Evolutionary conservation across 73 alveolate genomes (phyloP).

Genomic region (Paramecium caudatum): DNA sequence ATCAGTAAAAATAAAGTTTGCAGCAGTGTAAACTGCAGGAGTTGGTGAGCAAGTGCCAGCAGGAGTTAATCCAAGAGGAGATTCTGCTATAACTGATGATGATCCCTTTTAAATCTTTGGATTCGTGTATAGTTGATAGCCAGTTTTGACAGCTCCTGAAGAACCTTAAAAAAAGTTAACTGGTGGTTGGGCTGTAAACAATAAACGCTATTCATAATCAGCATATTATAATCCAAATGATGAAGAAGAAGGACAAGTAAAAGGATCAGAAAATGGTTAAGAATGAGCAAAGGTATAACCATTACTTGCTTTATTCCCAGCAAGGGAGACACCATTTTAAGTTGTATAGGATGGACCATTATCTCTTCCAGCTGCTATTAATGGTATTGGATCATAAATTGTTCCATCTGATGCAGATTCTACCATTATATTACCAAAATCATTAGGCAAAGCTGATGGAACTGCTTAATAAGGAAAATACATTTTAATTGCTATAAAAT

Average conservation of each 20-base stretch:
- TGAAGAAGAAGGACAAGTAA: not conserved
- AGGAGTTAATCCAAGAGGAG: not conserved
- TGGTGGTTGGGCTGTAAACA: conserved; percentile 17
- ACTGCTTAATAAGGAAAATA: not conserved
- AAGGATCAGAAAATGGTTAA: conserved; percentile 23
- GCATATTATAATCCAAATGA: conserved; percentile 40
- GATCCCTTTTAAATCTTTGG: not conserved
- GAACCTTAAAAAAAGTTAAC: not conserved
- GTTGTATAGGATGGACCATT: not conserved
- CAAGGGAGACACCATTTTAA: not conserved
- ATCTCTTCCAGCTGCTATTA: conserved; percentile 43
- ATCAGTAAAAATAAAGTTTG: not conserved
- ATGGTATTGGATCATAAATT: conserved; percentile 30
- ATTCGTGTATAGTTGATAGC: not conserved
- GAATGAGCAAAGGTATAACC: conserved; percentile 55
- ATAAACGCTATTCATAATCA: not conserved
- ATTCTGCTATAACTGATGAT: not conserved
- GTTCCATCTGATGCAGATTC: conserved; percentile 12
- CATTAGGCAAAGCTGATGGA: not conserved
- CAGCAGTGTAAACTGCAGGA: not conserved
- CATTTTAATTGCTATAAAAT: conserved; percentile 18
- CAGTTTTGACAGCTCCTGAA: not conserved
- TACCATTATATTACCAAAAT: not conserved
- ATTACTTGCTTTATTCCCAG: not conserved
- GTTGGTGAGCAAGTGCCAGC: not conserved